phyloP scores from a whole-genome alignment of 2,329 filamentous ascomycete genomes.

The Pestalotiopsis sp. region DNA sequence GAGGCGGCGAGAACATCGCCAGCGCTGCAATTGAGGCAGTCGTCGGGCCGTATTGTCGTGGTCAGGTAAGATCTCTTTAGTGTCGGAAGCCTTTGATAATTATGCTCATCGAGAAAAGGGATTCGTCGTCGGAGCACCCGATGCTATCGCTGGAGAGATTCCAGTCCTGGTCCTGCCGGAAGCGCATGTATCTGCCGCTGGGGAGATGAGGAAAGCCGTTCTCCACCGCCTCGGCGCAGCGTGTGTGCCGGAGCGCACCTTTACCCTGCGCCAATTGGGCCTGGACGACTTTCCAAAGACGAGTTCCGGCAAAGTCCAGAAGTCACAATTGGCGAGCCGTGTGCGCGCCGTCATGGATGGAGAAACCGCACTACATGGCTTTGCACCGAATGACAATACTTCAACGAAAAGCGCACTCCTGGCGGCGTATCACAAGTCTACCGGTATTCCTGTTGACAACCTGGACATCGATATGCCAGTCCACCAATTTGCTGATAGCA shows the following conservation, averaged over 20 bases:
- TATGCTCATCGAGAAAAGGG: not conserved
- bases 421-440: not conserved
- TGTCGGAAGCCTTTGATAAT: not conserved
- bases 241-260: not conserved
- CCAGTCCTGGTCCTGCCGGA: not conserved
- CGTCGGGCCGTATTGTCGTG: not conserved
- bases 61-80: not conserved
- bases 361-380: not conserved
- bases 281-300: not conserved
- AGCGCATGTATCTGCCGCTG: not conserved
- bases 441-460: not conserved
- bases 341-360: not conserved
- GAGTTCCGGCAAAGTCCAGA: conserved; percentile 1
- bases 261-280: not conserved
- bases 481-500: not conserved
- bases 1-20: conserved; percentile 4
- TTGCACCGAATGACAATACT: not conserved
- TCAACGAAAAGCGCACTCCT: not conserved
- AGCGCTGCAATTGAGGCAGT: conserved; percentile 3
- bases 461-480: not conserved
- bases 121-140: not conserved
- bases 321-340: not conserved
- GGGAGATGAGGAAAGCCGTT: not conserved
- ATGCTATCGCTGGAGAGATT: not conserved
- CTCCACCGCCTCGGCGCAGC: not conserved